A percentile compares a stretch with the other conserved stretches of the same genome.
Evolutionary conservation across 257 asterid species (phyloP).

Genomic region (Fraxinus excelsior): DNA sequence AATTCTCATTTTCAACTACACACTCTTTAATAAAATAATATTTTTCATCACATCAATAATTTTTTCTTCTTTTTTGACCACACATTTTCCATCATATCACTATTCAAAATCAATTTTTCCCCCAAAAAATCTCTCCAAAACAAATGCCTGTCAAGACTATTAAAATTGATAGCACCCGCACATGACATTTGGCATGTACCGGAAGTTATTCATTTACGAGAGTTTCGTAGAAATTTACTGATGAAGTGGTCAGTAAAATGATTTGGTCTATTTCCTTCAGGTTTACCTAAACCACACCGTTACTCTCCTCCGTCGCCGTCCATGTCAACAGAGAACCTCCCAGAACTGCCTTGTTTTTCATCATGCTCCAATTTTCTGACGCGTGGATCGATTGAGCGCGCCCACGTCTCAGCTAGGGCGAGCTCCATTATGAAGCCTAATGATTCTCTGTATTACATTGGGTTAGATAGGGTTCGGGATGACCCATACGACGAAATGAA

Average conservation of each 20-base stretch:
- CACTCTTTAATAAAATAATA: too few species aligned
- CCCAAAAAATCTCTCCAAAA: too few species aligned
- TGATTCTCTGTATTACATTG: slow-evolving; percentile 86
- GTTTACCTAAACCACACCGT: slow-evolving; percentile 85
- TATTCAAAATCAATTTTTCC: too few species aligned
- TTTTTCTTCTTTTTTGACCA: too few species aligned
- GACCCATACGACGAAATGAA: slow-evolving; percentile 52
- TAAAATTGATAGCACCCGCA: too few species aligned
- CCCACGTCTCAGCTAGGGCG: slow-evolving; percentile 60
- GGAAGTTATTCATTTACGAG: too few species aligned
- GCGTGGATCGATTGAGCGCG: slow-evolving; percentile 62
- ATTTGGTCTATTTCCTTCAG: slow-evolving; percentile 79
- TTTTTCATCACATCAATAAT: too few species aligned
- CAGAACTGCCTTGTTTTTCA: slow-evolving; percentile 62
- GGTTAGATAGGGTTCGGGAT: slow-evolving; percentile 62
- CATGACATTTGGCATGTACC: too few species aligned
- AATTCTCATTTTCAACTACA: too few species aligned
- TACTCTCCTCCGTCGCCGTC: slow-evolving; percentile 57
- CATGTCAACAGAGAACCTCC: slow-evolving; percentile 44
- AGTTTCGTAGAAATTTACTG: too few species aligned
- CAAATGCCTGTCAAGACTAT: too few species aligned
- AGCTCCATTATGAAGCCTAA: slow-evolving; percentile 58
- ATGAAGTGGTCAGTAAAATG: slow-evolving; percentile 10
- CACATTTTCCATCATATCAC: too few species aligned
- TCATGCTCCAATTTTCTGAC: slow-evolving; percentile 66